Evolutionary conservation across 1,284 basidiomycete species (phyloP), one percentile per base, ranked within the genome.

Genomic region (Ceratobasidium sp.): DNA sequence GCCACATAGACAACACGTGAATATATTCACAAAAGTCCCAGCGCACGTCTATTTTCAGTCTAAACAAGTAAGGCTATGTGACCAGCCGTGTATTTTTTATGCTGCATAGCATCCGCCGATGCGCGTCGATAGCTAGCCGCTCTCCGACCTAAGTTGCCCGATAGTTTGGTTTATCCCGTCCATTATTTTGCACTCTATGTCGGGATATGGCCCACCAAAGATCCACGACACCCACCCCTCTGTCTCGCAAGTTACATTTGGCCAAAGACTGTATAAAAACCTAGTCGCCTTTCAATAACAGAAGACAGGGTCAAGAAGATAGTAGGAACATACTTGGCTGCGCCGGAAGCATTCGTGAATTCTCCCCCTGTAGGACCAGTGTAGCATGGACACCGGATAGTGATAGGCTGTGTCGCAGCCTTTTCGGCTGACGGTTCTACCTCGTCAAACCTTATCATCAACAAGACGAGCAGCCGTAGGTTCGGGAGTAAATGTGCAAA

Each of bases 251-350:
- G 1, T 18, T 18, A 26, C 64, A 13, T 51, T 67, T 28, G 64
- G 64, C 64, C 64, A 67, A 20, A 67, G 10, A 20, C 46, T 51
- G 26, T 67, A n/a, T 15, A 67, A 33, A 20, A 51, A 49, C 26
- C 64, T 67, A n/a, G 13, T 13, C 44, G 12, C 10, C 1, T 18
- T 1, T 51, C 5, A 67, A 18, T 7, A 44, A 46, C 10, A 7
- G 26, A 51, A 6, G 10, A 33, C 4, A 33, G 12, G 13, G 26
- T 39, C 33, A 3, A 7, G 7, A 5, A 1, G 15, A n/a, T 6
- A 26, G 0, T 4, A 40, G n/a, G 63, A 23, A 67, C 23, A 6
- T 42, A 67, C 64, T 13, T 67, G 23, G 46, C 23, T 23, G 28
- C 15, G 3, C 4, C 7, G 44, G 64, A 51, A 40, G n/a, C 4